Conservation (phyloP, 1,284 basidiomycete species). For the Schizopora paradoxa region DNA sequence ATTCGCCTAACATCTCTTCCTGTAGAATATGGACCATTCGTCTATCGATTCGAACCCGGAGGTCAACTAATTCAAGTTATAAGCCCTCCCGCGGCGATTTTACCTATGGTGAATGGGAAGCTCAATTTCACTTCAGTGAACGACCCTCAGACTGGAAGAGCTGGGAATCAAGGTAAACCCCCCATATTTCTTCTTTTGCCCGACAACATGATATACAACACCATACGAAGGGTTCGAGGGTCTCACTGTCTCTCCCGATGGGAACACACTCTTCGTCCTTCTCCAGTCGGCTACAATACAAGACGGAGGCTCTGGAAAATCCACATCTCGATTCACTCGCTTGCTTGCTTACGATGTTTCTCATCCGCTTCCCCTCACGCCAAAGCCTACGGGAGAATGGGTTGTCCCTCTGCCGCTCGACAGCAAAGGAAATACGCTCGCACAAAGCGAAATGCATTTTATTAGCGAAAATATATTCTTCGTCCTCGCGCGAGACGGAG, state of each 20-base stretch:
- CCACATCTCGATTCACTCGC: slow-evolving; percentile 46
- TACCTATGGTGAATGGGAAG: slow-evolving; percentile 41
- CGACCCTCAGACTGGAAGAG: slow-evolving; percentile 47
- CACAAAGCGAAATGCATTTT: slow-evolving; percentile 54
- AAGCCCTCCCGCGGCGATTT: slow-evolving; percentile 53
- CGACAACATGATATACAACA: no score
- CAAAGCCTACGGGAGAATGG: slow-evolving; percentile 50
- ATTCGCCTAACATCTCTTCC: no score
- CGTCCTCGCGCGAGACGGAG: slow-evolving; percentile 53
- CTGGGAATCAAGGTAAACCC: slow-evolving; percentile 46
- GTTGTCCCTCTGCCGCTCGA: slow-evolving; percentile 55
- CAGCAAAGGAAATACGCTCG: slow-evolving; percentile 46
- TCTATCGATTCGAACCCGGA: slow-evolving; percentile 46
- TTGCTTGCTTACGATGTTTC: slow-evolving; percentile 53
- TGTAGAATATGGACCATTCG: slow-evolving; percentile 71
- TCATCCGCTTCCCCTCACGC: slow-evolving; percentile 23
- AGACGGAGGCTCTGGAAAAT: slow-evolving; percentile 48
- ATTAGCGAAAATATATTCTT: slow-evolving; percentile 50
- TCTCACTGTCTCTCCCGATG: slow-evolving; percentile 48
- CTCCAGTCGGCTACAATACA: slow-evolving; percentile 62
- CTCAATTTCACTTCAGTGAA: slow-evolving; percentile 51
- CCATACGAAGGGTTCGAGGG: slow-evolving; percentile 56
- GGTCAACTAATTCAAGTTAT: slow-evolving; percentile 53
- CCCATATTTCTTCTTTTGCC: no score
- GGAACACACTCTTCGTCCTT: slow-evolving; percentile 51